A percentile compares a stretch with the other conserved stretches of the same genome.
These are phyloP conservation scores for Clarireedia hainanense DNA, from an alignment of 2,329 filamentous ascomycete genomes.

Conservation along the genomic window DNA sequence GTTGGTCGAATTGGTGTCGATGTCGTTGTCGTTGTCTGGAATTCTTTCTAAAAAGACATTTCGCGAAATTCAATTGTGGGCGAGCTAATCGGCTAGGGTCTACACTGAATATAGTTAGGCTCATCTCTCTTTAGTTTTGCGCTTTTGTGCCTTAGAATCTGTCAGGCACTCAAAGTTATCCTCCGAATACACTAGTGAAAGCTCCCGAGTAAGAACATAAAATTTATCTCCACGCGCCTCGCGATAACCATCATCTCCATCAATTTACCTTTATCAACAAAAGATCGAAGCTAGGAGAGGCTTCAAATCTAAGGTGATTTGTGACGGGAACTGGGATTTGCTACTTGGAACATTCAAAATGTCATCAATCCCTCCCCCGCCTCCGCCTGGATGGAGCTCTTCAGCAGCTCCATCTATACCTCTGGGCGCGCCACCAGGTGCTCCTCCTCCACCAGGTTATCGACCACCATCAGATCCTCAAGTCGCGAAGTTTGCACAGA, in stretches of 20 bases:
- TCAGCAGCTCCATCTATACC: constrained; percentile 43
- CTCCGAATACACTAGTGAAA: constrained; percentile 7
- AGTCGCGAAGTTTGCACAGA: constrained; percentile 90
- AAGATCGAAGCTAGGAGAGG: constrained; percentile 2
- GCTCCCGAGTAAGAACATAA: constrained; percentile 1
- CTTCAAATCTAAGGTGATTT: constrained; percentile 1
- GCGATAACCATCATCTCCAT: neutral
- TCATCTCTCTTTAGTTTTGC: neutral
- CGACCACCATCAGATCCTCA: constrained; percentile 74
- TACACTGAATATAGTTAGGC: constrained; percentile 4
- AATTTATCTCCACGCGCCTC: constrained; percentile 8
- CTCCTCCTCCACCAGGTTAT: constrained; percentile 79
- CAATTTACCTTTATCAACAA: constrained; percentile 7
- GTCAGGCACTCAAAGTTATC: constrained; percentile 1
- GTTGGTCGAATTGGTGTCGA: constrained; percentile 27
- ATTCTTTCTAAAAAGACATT: constrained; percentile 1
- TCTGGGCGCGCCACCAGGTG: constrained; percentile 36
- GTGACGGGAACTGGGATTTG: constrained; percentile 22
- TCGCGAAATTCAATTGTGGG: constrained; percentile 4
- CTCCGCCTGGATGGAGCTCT: constrained; percentile 59
- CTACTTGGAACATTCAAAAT: constrained; percentile 32
- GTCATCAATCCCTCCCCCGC: constrained; percentile 55
- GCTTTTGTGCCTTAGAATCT: neutral
- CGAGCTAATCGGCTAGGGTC: constrained; percentile 8
- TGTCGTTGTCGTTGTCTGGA: constrained; percentile 15